Conservation (phyloP, 2,329 filamentous ascomycete genomes). For the Botrytis cinerea region DNA sequence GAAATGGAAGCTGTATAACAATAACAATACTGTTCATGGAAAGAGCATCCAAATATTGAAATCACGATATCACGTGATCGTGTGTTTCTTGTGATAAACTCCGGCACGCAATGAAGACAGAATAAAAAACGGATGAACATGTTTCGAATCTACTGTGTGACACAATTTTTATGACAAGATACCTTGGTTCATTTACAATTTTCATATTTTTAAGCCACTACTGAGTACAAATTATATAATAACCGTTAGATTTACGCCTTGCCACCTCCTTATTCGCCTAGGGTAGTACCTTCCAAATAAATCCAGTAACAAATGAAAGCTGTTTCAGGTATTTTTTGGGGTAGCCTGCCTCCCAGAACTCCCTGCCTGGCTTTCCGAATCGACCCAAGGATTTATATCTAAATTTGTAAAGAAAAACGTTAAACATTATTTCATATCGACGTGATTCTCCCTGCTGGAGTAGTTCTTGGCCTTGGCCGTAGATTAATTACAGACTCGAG, state of each 20-base stretch:
- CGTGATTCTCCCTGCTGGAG: slow-evolving; percentile 38
- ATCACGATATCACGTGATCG: not conserved
- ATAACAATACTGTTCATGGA: not conserved
- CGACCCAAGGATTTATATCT: slow-evolving; percentile 15
- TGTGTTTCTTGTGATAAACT: not conserved
- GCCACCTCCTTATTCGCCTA: not conserved
- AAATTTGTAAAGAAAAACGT: slow-evolving; percentile 21
- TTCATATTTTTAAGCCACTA: not conserved
- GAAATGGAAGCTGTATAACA: not conserved
- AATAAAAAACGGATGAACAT: not conserved
- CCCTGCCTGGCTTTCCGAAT: slow-evolving; percentile 16
- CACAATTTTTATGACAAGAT: not conserved
- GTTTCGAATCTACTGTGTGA: not conserved
- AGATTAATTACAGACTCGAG: slow-evolving; percentile 83
- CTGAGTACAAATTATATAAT: not conserved
- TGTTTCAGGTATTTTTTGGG: slow-evolving; percentile 5
- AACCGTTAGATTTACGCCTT: slow-evolving; percentile 13
- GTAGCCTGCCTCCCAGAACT: slow-evolving; percentile 15
- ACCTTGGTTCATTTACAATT: not conserved
- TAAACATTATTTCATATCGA: slow-evolving; percentile 38
- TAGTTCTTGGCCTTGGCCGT: slow-evolving; percentile 45
- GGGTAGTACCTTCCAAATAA: not conserved
- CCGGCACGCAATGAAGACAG: not conserved
- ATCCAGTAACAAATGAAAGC: slow-evolving; percentile 21
- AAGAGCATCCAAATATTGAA: slow-evolving; percentile 8